phyloP scores from a whole-genome alignment of 768 basidiomycete genomes.

The Suillus subalutaceus region DNA sequence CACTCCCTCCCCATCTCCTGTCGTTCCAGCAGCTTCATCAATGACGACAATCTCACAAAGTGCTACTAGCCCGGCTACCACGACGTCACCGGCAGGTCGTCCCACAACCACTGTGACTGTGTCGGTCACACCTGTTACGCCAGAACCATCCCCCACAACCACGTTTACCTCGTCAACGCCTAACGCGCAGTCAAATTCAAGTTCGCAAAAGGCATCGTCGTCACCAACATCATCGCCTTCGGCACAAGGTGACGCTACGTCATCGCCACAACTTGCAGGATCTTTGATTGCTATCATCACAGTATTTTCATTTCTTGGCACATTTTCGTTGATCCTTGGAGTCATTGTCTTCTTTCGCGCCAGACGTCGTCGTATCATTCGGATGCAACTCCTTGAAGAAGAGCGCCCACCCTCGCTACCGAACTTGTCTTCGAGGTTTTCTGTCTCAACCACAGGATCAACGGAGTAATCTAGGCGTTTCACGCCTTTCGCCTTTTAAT shows the following conservation, averaged over 20 bases:
- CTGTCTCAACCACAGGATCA: constrained; percentile 7
- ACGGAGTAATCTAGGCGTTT: neutral
- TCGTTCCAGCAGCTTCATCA: neutral
- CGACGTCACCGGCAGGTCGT: no score
- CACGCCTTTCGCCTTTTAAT: neutral
- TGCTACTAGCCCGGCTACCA: neutral
- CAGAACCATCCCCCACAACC: constrained; percentile 7
- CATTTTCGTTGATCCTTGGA: constrained; percentile 21
- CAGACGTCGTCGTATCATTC: constrained; percentile 12
- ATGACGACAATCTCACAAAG: neutral
- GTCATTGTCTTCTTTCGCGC: constrained; percentile 19
- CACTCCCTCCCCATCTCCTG: neutral
- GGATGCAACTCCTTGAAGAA: constrained; percentile 1
- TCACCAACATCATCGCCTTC: constrained; percentile 1
- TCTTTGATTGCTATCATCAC: constrained; percentile 23
- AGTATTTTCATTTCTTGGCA: constrained; percentile 17
- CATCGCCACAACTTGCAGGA: constrained; percentile 9
- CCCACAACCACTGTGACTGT: no score
- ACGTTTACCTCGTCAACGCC: neutral
- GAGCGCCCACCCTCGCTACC: neutral
- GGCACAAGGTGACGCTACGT: constrained; percentile 3
- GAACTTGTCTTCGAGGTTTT: constrained; percentile 8
- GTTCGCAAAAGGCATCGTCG: neutral
- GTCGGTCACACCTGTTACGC: neutral
- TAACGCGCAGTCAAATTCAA: neutral